Evolutionary conservation across 2,329 filamentous ascomycete species (phyloP), one percentile per base, ranked within the genome.

Genomic region (Chaetomiaceae sp.): DNA sequence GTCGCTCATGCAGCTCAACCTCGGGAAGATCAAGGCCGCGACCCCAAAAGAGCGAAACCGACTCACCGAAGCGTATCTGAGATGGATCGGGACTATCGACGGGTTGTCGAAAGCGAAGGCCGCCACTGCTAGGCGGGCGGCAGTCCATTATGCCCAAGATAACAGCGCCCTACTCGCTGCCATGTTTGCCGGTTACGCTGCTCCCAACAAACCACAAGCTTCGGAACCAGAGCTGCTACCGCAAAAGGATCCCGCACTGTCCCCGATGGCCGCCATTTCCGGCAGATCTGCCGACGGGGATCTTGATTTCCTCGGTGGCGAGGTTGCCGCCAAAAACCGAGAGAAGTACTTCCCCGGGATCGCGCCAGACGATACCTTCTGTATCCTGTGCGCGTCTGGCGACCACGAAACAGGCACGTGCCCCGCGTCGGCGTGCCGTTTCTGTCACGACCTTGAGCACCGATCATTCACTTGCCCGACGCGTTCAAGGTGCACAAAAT

Each of bases 401-500:
- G 74, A 73, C 10, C 81, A 85, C 63, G 60, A 58, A 16, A 66
- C 71, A 12, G 51, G 60, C 23, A 57, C 61, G 25, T 84, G 80
- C 58, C 72, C 75, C 12, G 63, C 69, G 12, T 61, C 69, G 19
- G 62, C 54, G 3, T 84, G 81, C 62, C 69, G 65, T 6, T 73
- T 74, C 49, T 84, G 77, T 60, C 63, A 66, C 20, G 68, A 65
- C 46, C 53, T 58, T 12, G 66, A 66, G 2, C 80, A 85, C 62
- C 71, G 71, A 47, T 67, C 70, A 5, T 72, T 73, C 56, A 68
- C 65, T 48, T 85, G 82, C 56, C 76, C 79, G 10, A 68, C 66
- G 5, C 71, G 70, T 30, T 64, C 65, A 30, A 73, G 78, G 54
- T 85, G 81, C 62, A 62, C 59, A 43, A 82, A 80, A 61, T 89